Evolutionary conservation across 495 filamentous ascomycete species (phyloP).

Genomic region (Podospora fimiseda): DNA sequence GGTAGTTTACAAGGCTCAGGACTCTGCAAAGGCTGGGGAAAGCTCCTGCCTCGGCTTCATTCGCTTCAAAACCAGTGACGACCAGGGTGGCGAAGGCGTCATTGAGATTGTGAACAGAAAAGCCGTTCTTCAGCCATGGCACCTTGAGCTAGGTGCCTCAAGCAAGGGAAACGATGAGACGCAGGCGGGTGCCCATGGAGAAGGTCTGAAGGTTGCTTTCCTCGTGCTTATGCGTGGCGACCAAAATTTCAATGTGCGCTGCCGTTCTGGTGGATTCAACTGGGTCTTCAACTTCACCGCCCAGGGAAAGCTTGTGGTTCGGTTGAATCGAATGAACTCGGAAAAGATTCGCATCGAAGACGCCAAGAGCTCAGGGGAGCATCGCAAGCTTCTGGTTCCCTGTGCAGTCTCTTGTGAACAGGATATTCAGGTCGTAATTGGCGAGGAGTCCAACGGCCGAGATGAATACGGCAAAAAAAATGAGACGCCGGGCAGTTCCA

Average conservation of each 20-base stretch:
- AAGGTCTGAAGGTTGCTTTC: conserved; percentile 20
- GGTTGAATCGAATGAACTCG: too few species aligned
- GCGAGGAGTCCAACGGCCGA: too few species aligned
- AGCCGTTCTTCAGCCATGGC: conserved; percentile 15
- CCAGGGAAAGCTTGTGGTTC: too few species aligned
- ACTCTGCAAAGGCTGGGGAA: background rate
- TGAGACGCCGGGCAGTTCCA: too few species aligned
- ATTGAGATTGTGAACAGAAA: conserved; percentile 16
- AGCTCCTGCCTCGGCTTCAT: conserved; percentile 17
- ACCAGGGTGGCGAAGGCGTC: conserved; percentile 9
- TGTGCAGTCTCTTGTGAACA: too few species aligned
- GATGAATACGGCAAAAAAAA: too few species aligned
- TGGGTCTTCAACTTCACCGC: conserved; percentile 21
- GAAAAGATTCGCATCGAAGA: too few species aligned
- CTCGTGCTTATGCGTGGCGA: conserved; percentile 15
- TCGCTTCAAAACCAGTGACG: conserved; percentile 5
- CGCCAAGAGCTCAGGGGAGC: too few species aligned
- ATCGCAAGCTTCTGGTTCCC: too few species aligned
- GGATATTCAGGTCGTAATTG: too few species aligned
- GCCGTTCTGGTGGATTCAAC: conserved; percentile 13
- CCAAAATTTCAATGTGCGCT: conserved; percentile 16
- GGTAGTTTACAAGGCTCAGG: conserved; percentile 8
- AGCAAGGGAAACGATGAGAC: conserved; percentile 8
- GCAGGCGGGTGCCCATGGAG: conserved; percentile 20
- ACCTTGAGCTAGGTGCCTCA: conserved; percentile 15